Conservation (phyloP, 2,329 filamentous ascomycete genomes). For the Sclerotinia nivalis region DNA sequence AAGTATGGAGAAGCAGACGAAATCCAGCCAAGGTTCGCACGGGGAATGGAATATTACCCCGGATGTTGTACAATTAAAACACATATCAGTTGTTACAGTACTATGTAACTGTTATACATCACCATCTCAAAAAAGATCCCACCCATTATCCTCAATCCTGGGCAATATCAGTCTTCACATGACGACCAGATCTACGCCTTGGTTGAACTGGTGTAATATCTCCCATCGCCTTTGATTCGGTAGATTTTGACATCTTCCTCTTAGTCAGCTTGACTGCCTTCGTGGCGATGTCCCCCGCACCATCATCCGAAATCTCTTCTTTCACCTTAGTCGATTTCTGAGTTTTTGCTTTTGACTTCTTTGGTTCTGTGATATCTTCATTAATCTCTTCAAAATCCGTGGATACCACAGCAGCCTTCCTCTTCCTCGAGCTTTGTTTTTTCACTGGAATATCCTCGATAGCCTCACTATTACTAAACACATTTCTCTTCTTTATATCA, state of each 20-base stretch:
- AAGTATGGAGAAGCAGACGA: background rate
- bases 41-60: background rate
- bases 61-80: background rate
- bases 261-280: constrained; percentile 11
- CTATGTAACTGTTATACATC: background rate
- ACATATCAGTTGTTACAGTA: background rate
- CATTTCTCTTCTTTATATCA: constrained; percentile 34
- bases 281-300: background rate
- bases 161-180: background rate
- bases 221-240: constrained; percentile 17
- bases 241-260: constrained; percentile 23
- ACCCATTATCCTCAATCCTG: background rate
- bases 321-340: background rate
- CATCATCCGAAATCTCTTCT: background rate
- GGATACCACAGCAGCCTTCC: constrained; percentile 11
- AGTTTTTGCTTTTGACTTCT: background rate
- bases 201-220: background rate
- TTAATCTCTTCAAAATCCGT: constrained; percentile 1
- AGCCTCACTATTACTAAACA: constrained; percentile 48
- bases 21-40: background rate
- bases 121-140: no score
- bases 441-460: constrained; percentile 12
- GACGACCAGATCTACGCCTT: background rate
- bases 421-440: constrained; percentile 10
- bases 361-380: background rate